phyloP scores from a whole-genome alignment of 2,329 filamentous ascomycete genomes.

The Beauveria caledonica region DNA sequence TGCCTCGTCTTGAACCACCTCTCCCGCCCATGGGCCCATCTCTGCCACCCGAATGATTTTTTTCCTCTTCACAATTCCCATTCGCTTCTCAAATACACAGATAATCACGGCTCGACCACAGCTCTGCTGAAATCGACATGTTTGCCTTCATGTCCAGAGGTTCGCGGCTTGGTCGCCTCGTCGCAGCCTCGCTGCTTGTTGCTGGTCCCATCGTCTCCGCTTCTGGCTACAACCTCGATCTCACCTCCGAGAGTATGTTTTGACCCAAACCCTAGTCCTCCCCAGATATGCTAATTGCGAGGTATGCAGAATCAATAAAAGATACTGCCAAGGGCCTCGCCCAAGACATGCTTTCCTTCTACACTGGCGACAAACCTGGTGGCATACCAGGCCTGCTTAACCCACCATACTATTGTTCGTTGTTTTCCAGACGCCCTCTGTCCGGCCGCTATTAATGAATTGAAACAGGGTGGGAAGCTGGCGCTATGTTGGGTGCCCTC shows the following conservation, averaged over 20 bases:
- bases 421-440: conserved; percentile 30
- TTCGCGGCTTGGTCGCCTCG: background rate
- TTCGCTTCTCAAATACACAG: background rate
- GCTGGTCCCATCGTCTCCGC: background rate
- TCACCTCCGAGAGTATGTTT: background rate
- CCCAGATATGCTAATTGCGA: background rate
- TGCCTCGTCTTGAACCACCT: background rate
- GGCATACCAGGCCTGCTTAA: conserved; percentile 43
- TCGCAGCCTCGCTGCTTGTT: background rate
- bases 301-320: conserved; percentile 38
- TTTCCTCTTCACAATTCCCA: background rate
- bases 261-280: background rate
- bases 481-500: conserved; percentile 61
- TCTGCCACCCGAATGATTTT: background rate
- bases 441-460: background rate
- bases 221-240: conserved; percentile 1
- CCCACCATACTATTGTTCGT: conserved; percentile 46
- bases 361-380: conserved; percentile 40
- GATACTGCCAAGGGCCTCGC: conserved; percentile 41
- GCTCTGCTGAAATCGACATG: background rate
- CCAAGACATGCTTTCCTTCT: conserved; percentile 38
- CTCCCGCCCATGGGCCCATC: background rate
- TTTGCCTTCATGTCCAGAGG: background rate
- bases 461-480: conserved; percentile 57
- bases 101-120: background rate